A percentile compares a stretch with the other conserved stretches of the same genome.
Conservation (phyloP, 331 rosid species). For the Rhamnella rubrinervis region DNA sequence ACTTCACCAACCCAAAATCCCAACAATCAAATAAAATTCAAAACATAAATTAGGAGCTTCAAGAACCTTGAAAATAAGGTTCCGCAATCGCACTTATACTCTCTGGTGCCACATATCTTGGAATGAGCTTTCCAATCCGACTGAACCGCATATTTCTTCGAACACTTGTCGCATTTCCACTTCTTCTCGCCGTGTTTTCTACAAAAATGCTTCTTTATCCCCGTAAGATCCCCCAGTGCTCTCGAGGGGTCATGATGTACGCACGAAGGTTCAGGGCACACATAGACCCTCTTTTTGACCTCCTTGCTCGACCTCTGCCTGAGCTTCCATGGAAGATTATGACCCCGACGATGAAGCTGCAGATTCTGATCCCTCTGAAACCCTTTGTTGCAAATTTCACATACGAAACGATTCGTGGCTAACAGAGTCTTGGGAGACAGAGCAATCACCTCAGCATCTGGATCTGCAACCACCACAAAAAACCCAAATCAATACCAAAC, state of each 20-base stretch:
- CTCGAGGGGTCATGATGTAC: slow-evolving; percentile 88
- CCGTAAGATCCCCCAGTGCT: slow-evolving; percentile 90
- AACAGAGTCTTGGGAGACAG: slow-evolving; percentile 82
- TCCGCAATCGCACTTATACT: slow-evolving; percentile 94
- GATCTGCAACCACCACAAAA: slow-evolving; percentile 49
- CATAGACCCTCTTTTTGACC: slow-evolving; percentile 82
- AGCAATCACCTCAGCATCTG: slow-evolving; percentile 92
- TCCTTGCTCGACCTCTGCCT: slow-evolving; percentile 82
- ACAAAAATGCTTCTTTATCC: slow-evolving; percentile 90
- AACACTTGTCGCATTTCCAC: slow-evolving; percentile 95
- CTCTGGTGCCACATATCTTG: slow-evolving; percentile 85
- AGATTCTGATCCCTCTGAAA: slow-evolving; percentile 95
- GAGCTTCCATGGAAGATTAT: slow-evolving; percentile 92
- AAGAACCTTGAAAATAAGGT: slow-evolving; percentile 74
- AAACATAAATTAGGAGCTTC: neutral
- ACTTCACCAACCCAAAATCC: slow-evolving; percentile 34
- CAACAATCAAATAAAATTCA: neutral
- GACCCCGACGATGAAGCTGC: slow-evolving; percentile 91
- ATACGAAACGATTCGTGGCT: slow-evolving; percentile 84
- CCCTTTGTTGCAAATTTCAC: slow-evolving; percentile 92
- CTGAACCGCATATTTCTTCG: slow-evolving; percentile 90
- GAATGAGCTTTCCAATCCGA: slow-evolving; percentile 98
- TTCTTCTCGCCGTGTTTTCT: slow-evolving; percentile 95
- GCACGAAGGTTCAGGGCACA: slow-evolving; percentile 82
- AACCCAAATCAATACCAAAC: neutral